phyloP scores from a whole-genome alignment of 2,329 filamentous ascomycete genomes.

The Penicillium corylophilum region DNA sequence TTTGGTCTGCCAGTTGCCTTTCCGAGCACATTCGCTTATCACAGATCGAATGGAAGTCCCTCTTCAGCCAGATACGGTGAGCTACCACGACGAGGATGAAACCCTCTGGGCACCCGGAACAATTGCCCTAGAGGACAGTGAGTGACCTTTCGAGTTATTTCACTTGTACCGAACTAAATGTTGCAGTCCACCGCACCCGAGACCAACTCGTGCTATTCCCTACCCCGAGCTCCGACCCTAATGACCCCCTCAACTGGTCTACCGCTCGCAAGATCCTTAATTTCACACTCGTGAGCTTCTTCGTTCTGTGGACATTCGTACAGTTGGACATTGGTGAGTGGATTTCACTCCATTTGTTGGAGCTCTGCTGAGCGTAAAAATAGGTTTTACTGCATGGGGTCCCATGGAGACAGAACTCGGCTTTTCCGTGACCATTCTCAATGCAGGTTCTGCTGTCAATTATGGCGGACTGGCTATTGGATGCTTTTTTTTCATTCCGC shows the following conservation, averaged over 20 bases:
- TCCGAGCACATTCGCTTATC: not conserved
- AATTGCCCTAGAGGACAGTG: slow-evolving; percentile 22
- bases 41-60: not conserved
- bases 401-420: slow-evolving; percentile 45
- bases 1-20: not conserved
- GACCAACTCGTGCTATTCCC: slow-evolving; percentile 21
- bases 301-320: slow-evolving; percentile 28
- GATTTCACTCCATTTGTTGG: too few relatives aligned
- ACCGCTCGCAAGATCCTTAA: slow-evolving; percentile 25
- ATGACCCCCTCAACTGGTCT: slow-evolving; percentile 30
- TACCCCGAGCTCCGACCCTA: slow-evolving; percentile 24
- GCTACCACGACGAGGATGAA: slow-evolving; percentile 11
- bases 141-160: not conserved
- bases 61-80: slow-evolving; percentile 7
- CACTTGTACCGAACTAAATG: not conserved
- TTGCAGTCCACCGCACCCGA: slow-evolving; percentile 7
- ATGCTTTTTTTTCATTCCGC: slow-evolving; percentile 46
- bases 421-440: slow-evolving; percentile 42
- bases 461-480: slow-evolving; percentile 46
- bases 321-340: slow-evolving; percentile 43
- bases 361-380: too few relatives aligned
- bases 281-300: slow-evolving; percentile 27
- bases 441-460: slow-evolving; percentile 46
- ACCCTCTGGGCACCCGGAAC: slow-evolving; percentile 22
- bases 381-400: slow-evolving; percentile 47